phyloP scores from a whole-genome alignment of 768 basidiomycete species.

The Tricholoma flavovirens region DNA sequence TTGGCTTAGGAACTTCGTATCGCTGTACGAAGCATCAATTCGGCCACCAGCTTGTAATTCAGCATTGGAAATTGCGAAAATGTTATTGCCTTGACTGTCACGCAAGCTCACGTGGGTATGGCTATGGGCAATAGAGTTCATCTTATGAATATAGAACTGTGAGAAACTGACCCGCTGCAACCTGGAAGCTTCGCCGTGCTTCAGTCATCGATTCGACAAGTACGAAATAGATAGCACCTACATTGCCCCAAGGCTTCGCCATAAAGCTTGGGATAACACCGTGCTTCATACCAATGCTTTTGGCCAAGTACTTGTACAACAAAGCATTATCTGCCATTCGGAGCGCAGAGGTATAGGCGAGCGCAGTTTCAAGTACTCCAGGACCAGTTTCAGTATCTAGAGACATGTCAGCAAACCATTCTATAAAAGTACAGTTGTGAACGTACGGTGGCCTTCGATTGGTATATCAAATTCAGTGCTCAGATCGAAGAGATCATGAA shows the following conservation, averaged over 20 bases:
- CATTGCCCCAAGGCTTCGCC: slow-evolving; percentile 95
- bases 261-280: slow-evolving; percentile 94
- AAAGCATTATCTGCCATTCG: slow-evolving; percentile 90
- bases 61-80: slow-evolving; percentile 67
- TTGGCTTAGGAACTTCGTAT: slow-evolving; percentile 80
- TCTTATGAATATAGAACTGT: neutral
- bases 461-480: slow-evolving; percentile 66
- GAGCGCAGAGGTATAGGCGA: slow-evolving; percentile 74
- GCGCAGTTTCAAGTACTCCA: slow-evolving; percentile 81
- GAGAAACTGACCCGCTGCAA: slow-evolving; percentile 70
- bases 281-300: slow-evolving; percentile 86
- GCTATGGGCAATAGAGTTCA: slow-evolving; percentile 29
- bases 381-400: slow-evolving; percentile 91
- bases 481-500: slow-evolving; percentile 81
- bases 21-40: slow-evolving; percentile 64
- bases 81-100: slow-evolving; percentile 60
- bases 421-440: neutral
- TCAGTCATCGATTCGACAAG: neutral
- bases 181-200: slow-evolving; percentile 68
- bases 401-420: neutral
- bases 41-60: slow-evolving; percentile 68
- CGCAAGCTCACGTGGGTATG: slow-evolving; percentile 91
- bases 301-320: slow-evolving; percentile 88
- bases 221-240: slow-evolving; percentile 31
- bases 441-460: slow-evolving; percentile 82